These are phyloP conservation scores for Aspergillus versicolor DNA, from an alignment of 2,329 filamentous ascomycete species.

Conservation along the genomic window DNA sequence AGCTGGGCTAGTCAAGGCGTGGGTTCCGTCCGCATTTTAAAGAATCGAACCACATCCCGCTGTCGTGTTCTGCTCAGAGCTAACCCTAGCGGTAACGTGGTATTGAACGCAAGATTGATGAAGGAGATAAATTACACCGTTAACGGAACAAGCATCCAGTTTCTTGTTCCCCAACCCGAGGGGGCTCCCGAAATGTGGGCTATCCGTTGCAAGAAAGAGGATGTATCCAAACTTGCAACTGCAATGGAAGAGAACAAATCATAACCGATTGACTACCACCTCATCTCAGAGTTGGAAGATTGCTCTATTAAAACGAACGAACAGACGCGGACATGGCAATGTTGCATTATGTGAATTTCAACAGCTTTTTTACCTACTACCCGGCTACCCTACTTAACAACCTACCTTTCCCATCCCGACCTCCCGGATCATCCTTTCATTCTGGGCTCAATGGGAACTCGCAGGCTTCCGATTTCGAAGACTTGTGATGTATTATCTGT, in stretches of 20 bases:
- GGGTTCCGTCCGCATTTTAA: slow-evolving; percentile 70
- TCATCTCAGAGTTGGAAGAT: not conserved
- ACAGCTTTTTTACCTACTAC: slow-evolving; percentile 10
- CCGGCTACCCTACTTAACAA: no score
- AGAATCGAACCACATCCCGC: slow-evolving; percentile 67
- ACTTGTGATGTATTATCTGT: slow-evolving; percentile 2
- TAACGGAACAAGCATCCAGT: slow-evolving; percentile 46
- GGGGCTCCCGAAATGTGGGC: slow-evolving; percentile 69
- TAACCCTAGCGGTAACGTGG: slow-evolving; percentile 72
- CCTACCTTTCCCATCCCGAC: not conserved
- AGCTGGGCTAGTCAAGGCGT: slow-evolving; percentile 68
- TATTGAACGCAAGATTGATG: slow-evolving; percentile 68
- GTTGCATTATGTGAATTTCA: slow-evolving; percentile 16
- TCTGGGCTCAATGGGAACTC: not conserved
- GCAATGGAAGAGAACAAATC: slow-evolving; percentile 23
- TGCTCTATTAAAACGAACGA: slow-evolving; percentile 3
- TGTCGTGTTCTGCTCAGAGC: slow-evolving; percentile 70
- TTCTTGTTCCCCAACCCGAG: slow-evolving; percentile 53
- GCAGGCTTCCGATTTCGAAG: slow-evolving; percentile 16
- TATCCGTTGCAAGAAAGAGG: slow-evolving; percentile 61
- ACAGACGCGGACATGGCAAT: slow-evolving; percentile 9
- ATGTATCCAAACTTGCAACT: slow-evolving; percentile 13
- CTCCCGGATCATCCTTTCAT: not conserved
- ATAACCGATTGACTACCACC: slow-evolving; percentile 7
- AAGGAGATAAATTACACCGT: slow-evolving; percentile 62